A percentile compares a stretch with the other conserved stretches of the same genome.
These are phyloP conservation scores for Schizonepeta tenuifolia DNA, from an alignment of 257 asterid species.

Conservation along the genomic window DNA sequence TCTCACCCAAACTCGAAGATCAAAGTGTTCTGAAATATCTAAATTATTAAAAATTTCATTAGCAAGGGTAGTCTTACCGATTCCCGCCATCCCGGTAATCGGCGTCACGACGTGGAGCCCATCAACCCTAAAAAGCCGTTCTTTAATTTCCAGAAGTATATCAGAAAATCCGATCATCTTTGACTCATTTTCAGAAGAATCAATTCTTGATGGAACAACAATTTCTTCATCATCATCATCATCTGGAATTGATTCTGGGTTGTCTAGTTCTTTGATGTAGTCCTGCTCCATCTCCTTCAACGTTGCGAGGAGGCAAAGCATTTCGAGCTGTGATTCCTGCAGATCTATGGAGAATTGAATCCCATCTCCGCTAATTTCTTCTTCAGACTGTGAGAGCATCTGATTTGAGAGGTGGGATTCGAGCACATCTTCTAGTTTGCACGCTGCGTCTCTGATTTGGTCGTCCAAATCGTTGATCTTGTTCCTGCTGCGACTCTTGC, in stretches of 20 bases:
- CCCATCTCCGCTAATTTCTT: no score
- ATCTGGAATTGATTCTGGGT: background rate
- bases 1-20: background rate
- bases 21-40: background rate
- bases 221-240: background rate
- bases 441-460: background rate
- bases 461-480: conserved; percentile 12
- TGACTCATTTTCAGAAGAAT: background rate
- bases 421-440: conserved; percentile 6
- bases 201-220: background rate
- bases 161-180: conserved; percentile 10
- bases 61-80: conserved; percentile 17
- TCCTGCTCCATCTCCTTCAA: conserved; percentile 25
- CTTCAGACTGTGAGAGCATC: background rate
- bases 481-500: conserved; percentile 15
- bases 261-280: conserved; percentile 3
- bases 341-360: background rate
- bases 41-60: background rate
- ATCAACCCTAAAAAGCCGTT: background rate
- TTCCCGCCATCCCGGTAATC: conserved; percentile 11
- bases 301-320: background rate
- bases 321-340: conserved; percentile 2
- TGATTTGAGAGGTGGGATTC: conserved; percentile 10
- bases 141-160: background rate
- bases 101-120: conserved; percentile 14